phyloP scores from a whole-genome alignment of 257 asterid genomes.

The Misopates orontium region DNA sequence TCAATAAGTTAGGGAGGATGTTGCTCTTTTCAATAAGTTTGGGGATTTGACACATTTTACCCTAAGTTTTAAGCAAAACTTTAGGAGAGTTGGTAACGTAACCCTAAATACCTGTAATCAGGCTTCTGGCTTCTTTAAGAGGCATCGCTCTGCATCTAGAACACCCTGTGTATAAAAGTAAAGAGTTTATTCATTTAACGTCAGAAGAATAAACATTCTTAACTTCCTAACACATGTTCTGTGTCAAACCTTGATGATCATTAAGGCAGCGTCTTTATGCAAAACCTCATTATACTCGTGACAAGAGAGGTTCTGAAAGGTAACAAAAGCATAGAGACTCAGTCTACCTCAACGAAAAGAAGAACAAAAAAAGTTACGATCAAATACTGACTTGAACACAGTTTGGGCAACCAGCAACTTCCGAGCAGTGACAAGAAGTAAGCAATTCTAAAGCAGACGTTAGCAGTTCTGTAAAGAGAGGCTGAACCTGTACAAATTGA shows the following conservation, averaged over 20 bases:
- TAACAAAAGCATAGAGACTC: slow-evolving; percentile 20
- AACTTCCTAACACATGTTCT: background rate
- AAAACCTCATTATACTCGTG: slow-evolving; percentile 83
- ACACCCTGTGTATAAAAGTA: slow-evolving; percentile 61
- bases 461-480: slow-evolving; percentile 65
- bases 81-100: too few relatives aligned
- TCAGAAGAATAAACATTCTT: slow-evolving; percentile 3
- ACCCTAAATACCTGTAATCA: background rate
- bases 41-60: too few relatives aligned
- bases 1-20: too few relatives aligned
- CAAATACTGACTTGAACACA: slow-evolving; percentile 70
- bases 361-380: background rate
- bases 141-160: slow-evolving; percentile 54
- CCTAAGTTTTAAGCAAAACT: too few relatives aligned
- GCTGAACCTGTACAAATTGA: slow-evolving; percentile 61
- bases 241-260: slow-evolving; percentile 73
- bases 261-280: slow-evolving; percentile 87
- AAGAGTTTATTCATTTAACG: background rate
- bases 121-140: slow-evolving; percentile 6
- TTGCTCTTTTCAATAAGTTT: too few relatives aligned
- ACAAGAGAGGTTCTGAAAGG: slow-evolving; percentile 63
- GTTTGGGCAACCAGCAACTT: slow-evolving; percentile 84
- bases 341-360: slow-evolving; percentile 13
- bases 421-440: slow-evolving; percentile 73
- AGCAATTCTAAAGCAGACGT: slow-evolving; percentile 83